Base-by-base conservation (phyloP, 169 alveolate species). In the Cryptosporidium muris region DNA sequence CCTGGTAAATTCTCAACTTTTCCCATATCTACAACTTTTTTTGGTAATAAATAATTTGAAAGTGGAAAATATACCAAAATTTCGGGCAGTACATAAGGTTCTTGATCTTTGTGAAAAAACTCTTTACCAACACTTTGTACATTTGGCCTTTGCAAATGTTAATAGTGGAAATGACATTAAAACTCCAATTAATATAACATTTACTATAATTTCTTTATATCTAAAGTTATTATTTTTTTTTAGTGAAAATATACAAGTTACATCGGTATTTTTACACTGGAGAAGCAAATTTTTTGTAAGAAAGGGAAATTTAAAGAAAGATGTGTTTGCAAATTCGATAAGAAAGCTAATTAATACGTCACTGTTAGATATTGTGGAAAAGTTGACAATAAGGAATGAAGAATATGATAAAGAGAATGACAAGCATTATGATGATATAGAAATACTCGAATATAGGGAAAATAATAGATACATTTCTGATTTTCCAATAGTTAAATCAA, bases 1-100 rank as follows among this genome's bases (percentile, higher is more conserved):
- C 42, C 45, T 74, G 25, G 42, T 74, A 11, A 60, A 74, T 43
- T 74, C 74, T 12, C 38, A 43, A 56, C 38, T 7, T 42, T 74
- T 74, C 9, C 85, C 85, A 25, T 74, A 54, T 74, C 40, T 74
- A 14, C 85, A 74, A 37, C 60, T 74, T 38, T 54, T 74, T 25
- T 14, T 58, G 54, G 54, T 66, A 43, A 45, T 37, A 7, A 58
- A 74, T 36, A 54, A 74, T 42, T 43, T 74, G 42, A 60, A 58
- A 45, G 54, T 68, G 34, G 34, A 40, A 43, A 43, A 48, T 14
- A 25, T 42, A 4, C 48, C 40, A 1, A 74, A 74, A 43, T 74
- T 48, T 34, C 54, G n/a, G 14, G 9, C 47, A 1, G 51, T 74
- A 8, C 25, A 74, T 64, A 58, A 47, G 60, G 60, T 74, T 60